phyloP scores from a whole-genome alignment of 2,329 filamentous ascomycete species.

The Neospermospora avenae region DNA sequence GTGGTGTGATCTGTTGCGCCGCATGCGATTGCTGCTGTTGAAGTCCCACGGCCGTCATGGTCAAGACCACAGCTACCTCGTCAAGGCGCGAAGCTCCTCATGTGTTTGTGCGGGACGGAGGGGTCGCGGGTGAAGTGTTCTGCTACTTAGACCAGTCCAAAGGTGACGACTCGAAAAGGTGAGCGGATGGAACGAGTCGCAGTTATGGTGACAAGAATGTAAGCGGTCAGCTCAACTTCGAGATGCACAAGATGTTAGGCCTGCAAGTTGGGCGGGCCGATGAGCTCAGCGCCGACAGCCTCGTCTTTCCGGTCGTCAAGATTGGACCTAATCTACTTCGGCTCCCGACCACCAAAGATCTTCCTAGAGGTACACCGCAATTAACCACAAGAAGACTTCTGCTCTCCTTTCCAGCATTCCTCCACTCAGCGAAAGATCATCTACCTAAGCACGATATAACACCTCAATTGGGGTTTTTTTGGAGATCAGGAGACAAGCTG shows the following conservation, averaged over 20 bases:
- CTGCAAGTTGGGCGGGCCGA: neutral
- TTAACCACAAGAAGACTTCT: neutral
- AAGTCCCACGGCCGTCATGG: slow-evolving; percentile 36
- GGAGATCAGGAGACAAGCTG: slow-evolving; percentile 1
- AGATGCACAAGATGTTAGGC: slow-evolving; percentile 1
- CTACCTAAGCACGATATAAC: too few species aligned
- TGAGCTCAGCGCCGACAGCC: neutral
- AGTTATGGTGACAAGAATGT: neutral
- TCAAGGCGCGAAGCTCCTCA: slow-evolving; percentile 23
- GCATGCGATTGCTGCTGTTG: slow-evolving; percentile 32
- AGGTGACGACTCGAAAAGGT: neutral
- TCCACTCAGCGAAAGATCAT: neutral
- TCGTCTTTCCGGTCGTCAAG: neutral
- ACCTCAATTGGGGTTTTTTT: too few species aligned
- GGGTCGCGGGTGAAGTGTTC: neutral
- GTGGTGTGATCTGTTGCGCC: slow-evolving; percentile 30
- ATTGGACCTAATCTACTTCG: neutral
- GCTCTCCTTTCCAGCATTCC: neutral
- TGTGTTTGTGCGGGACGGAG: slow-evolving; percentile 8
- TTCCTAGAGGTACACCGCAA: neutral
- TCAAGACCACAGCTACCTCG: slow-evolving; percentile 23
- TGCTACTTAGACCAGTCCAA: neutral
- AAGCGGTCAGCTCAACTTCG: slow-evolving; percentile 2
- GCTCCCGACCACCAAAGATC: neutral
- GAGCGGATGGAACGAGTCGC: neutral